Evolutionary conservation across 2,329 filamentous ascomycete genomes (phyloP).

Genomic region (Fusarium sp.): DNA sequence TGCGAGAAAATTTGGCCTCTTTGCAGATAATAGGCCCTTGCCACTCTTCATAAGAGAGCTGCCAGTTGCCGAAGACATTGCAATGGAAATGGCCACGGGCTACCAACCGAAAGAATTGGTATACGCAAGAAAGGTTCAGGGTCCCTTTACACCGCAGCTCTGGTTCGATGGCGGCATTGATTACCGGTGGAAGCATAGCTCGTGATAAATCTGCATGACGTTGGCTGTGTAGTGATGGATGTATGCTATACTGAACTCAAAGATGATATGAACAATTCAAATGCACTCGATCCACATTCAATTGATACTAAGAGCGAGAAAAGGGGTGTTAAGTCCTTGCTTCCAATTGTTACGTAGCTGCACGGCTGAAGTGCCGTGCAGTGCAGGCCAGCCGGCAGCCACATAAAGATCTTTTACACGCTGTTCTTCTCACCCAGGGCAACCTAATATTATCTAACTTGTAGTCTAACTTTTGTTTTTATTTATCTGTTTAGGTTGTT

Average conservation of each 20-base stretch:
- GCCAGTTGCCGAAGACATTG: constrained; percentile 58
- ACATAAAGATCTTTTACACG: not conserved
- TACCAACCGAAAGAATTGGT: constrained; percentile 47
- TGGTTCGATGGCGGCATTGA: constrained; percentile 61
- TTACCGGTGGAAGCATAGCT: constrained; percentile 52
- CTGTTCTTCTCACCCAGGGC: not conserved
- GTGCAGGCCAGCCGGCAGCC: constrained; percentile 9
- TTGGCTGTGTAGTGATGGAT: not conserved
- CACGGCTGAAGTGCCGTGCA: no score
- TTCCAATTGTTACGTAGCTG: no score
- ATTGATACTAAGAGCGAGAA: not conserved
- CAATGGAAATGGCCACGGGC: constrained; percentile 52
- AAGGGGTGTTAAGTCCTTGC: not conserved
- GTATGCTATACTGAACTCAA: not conserved
- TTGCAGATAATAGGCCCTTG: constrained; percentile 50
- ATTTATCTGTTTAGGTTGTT: not conserved
- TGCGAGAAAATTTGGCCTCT: constrained; percentile 57
- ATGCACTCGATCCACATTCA: not conserved
- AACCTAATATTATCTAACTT: not conserved
- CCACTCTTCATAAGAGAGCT: constrained; percentile 54
- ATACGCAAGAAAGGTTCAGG: constrained; percentile 53
- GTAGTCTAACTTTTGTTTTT: not conserved
- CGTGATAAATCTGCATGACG: not conserved
- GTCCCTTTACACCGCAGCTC: constrained; percentile 60
- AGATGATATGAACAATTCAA: not conserved